Evolutionary conservation across 1,284 basidiomycete species (phyloP), one percentile per base, ranked within the genome.

Genomic region (Calocybe gambosa): DNA sequence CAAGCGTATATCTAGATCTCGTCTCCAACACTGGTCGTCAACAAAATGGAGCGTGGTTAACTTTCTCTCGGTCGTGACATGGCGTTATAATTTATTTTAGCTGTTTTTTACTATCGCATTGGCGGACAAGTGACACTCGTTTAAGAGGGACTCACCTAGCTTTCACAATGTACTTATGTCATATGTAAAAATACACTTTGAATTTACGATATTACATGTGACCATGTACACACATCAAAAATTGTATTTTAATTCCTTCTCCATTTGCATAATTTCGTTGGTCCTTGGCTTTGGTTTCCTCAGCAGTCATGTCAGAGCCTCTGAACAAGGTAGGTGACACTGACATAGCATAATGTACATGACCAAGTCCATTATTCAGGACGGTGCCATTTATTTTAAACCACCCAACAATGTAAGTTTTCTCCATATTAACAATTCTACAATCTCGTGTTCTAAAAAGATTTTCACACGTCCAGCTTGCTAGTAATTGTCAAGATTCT

Each of bases 51-150:
- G 26, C 49, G 43, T 47, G 47, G 49, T 33, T 53, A 12, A 34
- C 53, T 28, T 54, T 52, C 29, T 50, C 12, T 21, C 46, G 42
- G 38, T 19, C 16, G 2, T 49, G 36, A 47, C 8, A 2, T 29
- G 15, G 31, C 28, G 10, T 29, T 5, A 29, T 15, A 34, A 2
- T 3, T 16, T 34, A 8, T n/a, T 12, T 31, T 31, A 31, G 7
- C 13, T 5, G 2, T 15, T 34, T 29, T 10, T 29, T 29, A 29
- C 9, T 29, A 10, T 3, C 10, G 28, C 28, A 34, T 34, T 13
- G 7, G 15, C 3, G 31, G 31, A 34, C 31, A 29, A 9, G 5
- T 10, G 2, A 29, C 9, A 10, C 28, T 29, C 28, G 10, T 29
- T 29, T 7, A 23, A 23, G 7, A 23, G 21, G 21, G 21, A 23